A percentile compares a stretch with the other conserved stretches of the same genome.
Evolutionary conservation across 768 basidiomycete genomes (phyloP).

Genomic region (Xanthoconium stramineum): DNA sequence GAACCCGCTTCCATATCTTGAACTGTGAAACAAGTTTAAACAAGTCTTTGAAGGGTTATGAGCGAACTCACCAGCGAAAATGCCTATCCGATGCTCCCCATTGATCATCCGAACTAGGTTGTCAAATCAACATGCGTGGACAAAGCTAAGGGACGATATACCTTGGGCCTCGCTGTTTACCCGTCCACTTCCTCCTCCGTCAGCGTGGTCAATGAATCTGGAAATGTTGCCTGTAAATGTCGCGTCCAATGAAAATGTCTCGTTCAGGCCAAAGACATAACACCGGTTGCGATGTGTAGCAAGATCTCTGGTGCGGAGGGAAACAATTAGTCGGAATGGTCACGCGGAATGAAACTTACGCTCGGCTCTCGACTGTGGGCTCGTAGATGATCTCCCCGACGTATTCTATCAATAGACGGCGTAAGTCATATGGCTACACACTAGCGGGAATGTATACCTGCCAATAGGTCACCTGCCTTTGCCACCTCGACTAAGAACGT

Average conservation of each 20-base stretch:
- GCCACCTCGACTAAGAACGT: slow-evolving; percentile 47
- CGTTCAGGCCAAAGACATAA: slow-evolving; percentile 60
- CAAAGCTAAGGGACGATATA: slow-evolving; percentile 22
- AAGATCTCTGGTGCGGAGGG: slow-evolving; percentile 35
- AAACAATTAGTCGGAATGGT: not conserved
- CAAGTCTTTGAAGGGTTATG: too few relatives aligned
- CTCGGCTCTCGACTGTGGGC: slow-evolving; percentile 46
- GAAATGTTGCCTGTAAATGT: slow-evolving; percentile 55
- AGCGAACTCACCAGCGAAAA: slow-evolving; percentile 34
- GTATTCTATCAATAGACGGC: slow-evolving; percentile 47
- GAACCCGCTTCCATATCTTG: slow-evolving; percentile 39
- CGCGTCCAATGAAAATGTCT: slow-evolving; percentile 49
- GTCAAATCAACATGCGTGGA: not conserved
- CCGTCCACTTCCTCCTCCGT: slow-evolving; percentile 13
- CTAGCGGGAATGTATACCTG: slow-evolving; percentile 28
- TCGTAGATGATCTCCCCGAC: slow-evolving; percentile 58
- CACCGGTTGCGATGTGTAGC: slow-evolving; percentile 49
- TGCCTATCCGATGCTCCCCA: slow-evolving; percentile 64
- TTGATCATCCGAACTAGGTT: slow-evolving; percentile 54
- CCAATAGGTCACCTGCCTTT: slow-evolving; percentile 44
- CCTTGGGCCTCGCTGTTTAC: slow-evolving; percentile 47
- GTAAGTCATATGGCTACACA: not conserved
- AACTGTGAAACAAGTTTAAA: slow-evolving; percentile 26
- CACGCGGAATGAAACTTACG: slow-evolving; percentile 35
- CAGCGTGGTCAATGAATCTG: slow-evolving; percentile 66